These are phyloP conservation scores for Amanita rubescens DNA, from an alignment of 768 basidiomycete genomes.

Conservation along the genomic window DNA sequence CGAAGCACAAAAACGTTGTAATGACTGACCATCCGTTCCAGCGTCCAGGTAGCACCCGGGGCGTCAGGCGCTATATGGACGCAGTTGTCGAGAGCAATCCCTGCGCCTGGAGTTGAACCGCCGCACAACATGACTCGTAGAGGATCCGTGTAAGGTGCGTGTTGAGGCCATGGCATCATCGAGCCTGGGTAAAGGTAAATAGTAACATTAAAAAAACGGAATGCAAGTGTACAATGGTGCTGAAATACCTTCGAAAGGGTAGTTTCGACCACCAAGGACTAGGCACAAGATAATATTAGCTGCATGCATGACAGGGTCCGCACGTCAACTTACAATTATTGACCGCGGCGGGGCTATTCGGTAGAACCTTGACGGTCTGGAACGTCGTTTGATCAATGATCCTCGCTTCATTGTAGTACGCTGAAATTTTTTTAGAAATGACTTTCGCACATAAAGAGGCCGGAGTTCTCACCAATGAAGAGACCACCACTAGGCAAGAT, in stretches of 20 bases:
- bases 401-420: constrained; percentile 77
- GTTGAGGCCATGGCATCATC: constrained; percentile 60
- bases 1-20: not conserved
- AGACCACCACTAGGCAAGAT: constrained; percentile 63
- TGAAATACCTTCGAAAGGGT: constrained; percentile 55
- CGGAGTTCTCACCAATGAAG: constrained; percentile 67
- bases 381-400: constrained; percentile 64
- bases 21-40: constrained; percentile 70
- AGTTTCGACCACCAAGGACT: constrained; percentile 68
- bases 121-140: constrained; percentile 68
- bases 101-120: constrained; percentile 55
- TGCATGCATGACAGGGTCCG: not conserved
- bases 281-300: constrained; percentile 1
- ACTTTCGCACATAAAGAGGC: no score
- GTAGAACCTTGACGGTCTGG: constrained; percentile 47
- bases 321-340: constrained; percentile 41
- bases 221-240: not conserved
- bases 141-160: constrained; percentile 68
- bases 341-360: constrained; percentile 71
- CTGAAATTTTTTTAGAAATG: constrained; percentile 27
- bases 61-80: constrained; percentile 62
- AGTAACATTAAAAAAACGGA: constrained; percentile 8
- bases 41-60: constrained; percentile 51
- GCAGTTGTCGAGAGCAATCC: constrained; percentile 57
- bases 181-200: constrained; percentile 32